Evolutionary conservation across 306 rosid species (phyloP).

Genomic region (Rosa chinensis): DNA sequence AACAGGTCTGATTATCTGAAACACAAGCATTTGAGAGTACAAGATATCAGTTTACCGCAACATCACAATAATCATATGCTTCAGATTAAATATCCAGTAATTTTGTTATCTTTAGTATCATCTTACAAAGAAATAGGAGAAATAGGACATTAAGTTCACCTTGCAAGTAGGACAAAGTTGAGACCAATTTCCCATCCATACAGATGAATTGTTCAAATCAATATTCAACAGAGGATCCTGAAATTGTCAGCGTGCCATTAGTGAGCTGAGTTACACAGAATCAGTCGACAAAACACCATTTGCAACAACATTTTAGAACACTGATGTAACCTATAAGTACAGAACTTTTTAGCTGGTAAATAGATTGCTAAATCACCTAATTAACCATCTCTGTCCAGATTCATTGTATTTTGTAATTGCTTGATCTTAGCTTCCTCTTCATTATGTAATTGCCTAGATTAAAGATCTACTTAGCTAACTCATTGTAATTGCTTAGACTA

Average conservation of each 20-base stretch:
- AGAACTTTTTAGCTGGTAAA: neutral
- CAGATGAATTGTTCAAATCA: conserved; percentile 68
- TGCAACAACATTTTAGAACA: neutral
- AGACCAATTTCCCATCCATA: conserved; percentile 96
- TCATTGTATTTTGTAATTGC: no score
- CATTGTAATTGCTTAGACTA: no score
- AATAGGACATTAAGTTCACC: conserved; percentile 48
- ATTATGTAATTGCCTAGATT: no score
- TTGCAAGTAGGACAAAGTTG: conserved; percentile 98
- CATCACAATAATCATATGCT: conserved; percentile 11
- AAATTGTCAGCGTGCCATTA: conserved; percentile 28
- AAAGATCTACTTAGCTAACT: no score
- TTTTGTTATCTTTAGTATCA: neutral
- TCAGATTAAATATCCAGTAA: neutral
- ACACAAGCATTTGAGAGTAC: conserved; percentile 36
- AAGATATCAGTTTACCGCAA: neutral
- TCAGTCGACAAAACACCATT: neutral
- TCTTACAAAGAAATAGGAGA: neutral
- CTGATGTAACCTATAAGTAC: neutral
- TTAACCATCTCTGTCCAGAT: no score
- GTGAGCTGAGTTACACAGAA: conserved; percentile 11
- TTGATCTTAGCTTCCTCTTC: no score
- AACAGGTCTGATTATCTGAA: conserved; percentile 85
- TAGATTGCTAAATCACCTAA: no score
- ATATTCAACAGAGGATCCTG: conserved; percentile 87